phyloP scores from a whole-genome alignment of 2,329 filamentous ascomycete species.

The Phialocephala subalpina region DNA sequence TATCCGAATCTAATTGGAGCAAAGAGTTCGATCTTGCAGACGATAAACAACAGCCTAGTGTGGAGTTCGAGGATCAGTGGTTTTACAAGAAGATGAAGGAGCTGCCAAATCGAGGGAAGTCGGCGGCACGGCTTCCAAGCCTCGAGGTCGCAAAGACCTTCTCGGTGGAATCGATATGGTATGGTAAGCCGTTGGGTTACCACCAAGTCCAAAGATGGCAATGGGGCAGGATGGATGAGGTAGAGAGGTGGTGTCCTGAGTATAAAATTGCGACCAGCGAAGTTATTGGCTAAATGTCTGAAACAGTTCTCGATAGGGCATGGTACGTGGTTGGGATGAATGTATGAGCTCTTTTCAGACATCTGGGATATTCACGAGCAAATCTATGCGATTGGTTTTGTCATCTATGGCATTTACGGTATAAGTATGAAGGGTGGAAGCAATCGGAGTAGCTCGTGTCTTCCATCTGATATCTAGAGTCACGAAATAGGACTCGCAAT shows the following conservation, averaged over 20 bases:
- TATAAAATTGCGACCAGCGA: constrained; percentile 11
- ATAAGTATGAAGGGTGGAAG: too few relatives aligned
- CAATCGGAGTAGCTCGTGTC: too few relatives aligned
- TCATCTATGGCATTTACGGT: too few relatives aligned
- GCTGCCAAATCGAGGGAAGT: background rate
- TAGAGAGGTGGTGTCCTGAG: constrained; percentile 45
- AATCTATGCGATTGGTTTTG: too few relatives aligned
- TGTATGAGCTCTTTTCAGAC: too few relatives aligned
- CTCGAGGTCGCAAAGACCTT: constrained; percentile 32
- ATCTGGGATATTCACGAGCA: too few relatives aligned
- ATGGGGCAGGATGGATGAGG: constrained; percentile 36
- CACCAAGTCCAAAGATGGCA: constrained; percentile 35
- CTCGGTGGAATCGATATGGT: constrained; percentile 32
- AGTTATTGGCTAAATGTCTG: background rate
- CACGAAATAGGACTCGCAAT: too few relatives aligned
- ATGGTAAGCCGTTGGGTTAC: constrained; percentile 29
- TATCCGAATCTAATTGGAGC: constrained; percentile 18
- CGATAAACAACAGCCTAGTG: constrained; percentile 3
- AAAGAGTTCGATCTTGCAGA: too few relatives aligned
- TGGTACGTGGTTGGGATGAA: too few relatives aligned
- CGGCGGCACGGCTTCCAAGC: constrained; percentile 33
- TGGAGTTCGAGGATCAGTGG: constrained; percentile 37
- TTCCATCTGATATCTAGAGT: too few relatives aligned
- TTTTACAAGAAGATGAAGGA: constrained; percentile 39
- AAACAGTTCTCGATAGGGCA: too few relatives aligned